Base-by-base conservation (phyloP, 306 rosid genomes). In the Rubus idaeus region DNA sequence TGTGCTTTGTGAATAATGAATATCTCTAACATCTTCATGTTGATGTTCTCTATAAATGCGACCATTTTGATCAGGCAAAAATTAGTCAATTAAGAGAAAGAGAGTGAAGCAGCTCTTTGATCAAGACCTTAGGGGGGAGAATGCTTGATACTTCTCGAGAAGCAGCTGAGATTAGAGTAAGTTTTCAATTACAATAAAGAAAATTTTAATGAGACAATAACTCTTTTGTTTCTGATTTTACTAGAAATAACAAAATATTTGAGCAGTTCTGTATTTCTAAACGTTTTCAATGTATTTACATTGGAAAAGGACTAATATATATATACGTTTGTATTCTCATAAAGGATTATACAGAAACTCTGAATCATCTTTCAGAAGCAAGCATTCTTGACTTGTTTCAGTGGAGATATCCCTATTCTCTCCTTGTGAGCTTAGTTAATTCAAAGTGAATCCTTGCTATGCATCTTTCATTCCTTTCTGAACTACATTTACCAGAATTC, bases 331-430 rank as follows among this genome's bases (percentile, higher is more conserved):
- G 37, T 17, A 12, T n/a, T 10, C 18, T 55, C 55, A 44, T 62
- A 30, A 69, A 94, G 98, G 98, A 89, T 21, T 92, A 90, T 79
- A 94, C 95, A 56, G 87, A 88, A 84, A 66, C 87, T 67, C 89
- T 88, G 75, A 76, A 78, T 81, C 82, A 0, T 79, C 90, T 83
- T 71, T 84, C 87, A 37, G 93, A 92, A 75, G 74, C 81, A 56
- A 81, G 91, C 67, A 70, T 89, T 72, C 47, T 88, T 26, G 91
- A 88, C 84, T 73, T 94, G 76, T 94, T 89, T 84, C 88, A 88
- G 78, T 47, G 83, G 81, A 84, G 84, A 80, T 89, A 94, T 86
- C 75, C 90, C 67, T 88, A 71, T 84, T 87, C 98, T 75, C 93
- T 92, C 62, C 79, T 75, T 7, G 98, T 94, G 77, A 92, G 93